These are phyloP conservation scores for Colletotrichum cuscutae DNA, from an alignment of 2,329 filamentous ascomycete species.

Conservation along the genomic window DNA sequence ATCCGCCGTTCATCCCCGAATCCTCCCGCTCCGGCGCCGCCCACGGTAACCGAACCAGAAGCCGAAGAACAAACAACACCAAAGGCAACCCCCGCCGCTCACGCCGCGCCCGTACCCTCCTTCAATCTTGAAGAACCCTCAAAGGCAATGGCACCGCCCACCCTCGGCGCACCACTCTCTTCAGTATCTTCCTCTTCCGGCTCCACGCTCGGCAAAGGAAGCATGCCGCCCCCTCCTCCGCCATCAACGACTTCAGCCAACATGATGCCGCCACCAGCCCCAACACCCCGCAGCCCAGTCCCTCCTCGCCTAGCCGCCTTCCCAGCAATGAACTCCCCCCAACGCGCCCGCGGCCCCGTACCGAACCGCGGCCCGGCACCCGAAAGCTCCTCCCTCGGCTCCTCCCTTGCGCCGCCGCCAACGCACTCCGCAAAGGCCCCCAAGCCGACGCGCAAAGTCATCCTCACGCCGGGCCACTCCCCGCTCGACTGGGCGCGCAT, in stretches of 20 bases:
- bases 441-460: slow-evolving; percentile 75
- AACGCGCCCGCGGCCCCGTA: slow-evolving; percentile 40
- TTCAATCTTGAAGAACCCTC: slow-evolving; percentile 51
- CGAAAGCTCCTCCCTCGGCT: slow-evolving; percentile 39
- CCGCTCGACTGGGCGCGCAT: slow-evolving; percentile 96
- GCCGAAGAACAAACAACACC: slow-evolving; percentile 61
- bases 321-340: slow-evolving; percentile 37
- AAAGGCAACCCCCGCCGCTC: slow-evolving; percentile 52
- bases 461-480: slow-evolving; percentile 89
- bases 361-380: slow-evolving; percentile 47
- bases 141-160: slow-evolving; percentile 15
- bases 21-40: not conserved
- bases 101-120: slow-evolving; percentile 51
- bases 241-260: not conserved
- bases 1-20: slow-evolving; percentile 28
- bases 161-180: slow-evolving; percentile 31
- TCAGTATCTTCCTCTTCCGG: slow-evolving; percentile 33
- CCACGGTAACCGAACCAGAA: slow-evolving; percentile 39
- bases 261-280: slow-evolving; percentile 45
- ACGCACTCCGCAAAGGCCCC: slow-evolving; percentile 61
- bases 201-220: slow-evolving; percentile 32
- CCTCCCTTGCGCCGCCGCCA: slow-evolving; percentile 64
- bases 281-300: slow-evolving; percentile 38
- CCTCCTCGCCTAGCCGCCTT: slow-evolving; percentile 34
- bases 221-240: slow-evolving; percentile 31